These are phyloP conservation scores for Thelonectria olida DNA, from an alignment of 2,329 filamentous ascomycete genomes.

Conservation along the genomic window DNA sequence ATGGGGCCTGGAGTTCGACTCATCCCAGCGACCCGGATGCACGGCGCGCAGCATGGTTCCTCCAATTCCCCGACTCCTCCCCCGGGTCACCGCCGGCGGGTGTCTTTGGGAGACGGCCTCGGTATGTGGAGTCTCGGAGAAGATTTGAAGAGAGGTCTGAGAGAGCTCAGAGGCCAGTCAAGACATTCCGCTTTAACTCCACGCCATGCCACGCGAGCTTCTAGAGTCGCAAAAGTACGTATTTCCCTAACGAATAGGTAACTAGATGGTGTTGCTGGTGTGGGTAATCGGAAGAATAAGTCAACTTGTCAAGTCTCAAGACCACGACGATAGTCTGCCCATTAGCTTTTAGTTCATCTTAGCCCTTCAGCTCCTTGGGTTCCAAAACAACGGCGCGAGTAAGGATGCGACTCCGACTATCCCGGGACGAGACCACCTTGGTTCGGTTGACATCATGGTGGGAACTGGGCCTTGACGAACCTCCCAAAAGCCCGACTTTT, in stretches of 20 bases:
- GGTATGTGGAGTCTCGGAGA: background rate
- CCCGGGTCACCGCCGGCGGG: conserved; percentile 2
- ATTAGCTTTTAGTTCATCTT: conserved; percentile 5
- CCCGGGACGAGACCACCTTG: conserved; percentile 19
- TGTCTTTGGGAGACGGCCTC: background rate
- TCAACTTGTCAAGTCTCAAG: background rate
- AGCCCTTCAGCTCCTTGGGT: background rate
- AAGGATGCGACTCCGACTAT: conserved; percentile 31
- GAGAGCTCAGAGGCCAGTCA: too few relatives aligned
- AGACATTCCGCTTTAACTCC: background rate
- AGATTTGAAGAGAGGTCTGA: background rate
- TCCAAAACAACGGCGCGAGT: conserved; percentile 16
- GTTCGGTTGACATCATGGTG: conserved; percentile 30
- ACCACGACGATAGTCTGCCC: background rate
- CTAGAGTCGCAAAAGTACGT: background rate
- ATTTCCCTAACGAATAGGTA: too few relatives aligned
- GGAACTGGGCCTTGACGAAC: background rate
- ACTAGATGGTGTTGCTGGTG: too few relatives aligned
- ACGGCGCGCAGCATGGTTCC: conserved; percentile 30
- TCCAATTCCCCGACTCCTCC: conserved; percentile 5
- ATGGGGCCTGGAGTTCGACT: conserved; percentile 20
- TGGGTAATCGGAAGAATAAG: background rate
- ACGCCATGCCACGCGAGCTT: background rate
- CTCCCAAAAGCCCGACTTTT: conserved; percentile 1
- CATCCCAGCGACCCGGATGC: conserved; percentile 21